Conservation (phyloP, 371 early-diverging fungal genomes). For the Mortierella polycephala region DNA sequence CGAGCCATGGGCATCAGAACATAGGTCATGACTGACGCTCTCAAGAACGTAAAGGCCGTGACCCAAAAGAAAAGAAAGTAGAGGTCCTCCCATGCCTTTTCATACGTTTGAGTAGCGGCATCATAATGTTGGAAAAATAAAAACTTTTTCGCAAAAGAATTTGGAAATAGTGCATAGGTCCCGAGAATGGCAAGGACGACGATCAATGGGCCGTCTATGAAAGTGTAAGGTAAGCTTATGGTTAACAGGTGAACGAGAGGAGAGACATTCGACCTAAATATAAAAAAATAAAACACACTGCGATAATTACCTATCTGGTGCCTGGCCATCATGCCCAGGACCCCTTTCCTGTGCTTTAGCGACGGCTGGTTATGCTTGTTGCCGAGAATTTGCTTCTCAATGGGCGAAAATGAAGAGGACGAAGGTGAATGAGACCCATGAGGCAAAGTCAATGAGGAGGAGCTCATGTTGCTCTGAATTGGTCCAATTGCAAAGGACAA, state of each 20-base stretch:
- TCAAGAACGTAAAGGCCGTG: conserved; percentile 68
- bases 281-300: not conserved
- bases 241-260: not conserved
- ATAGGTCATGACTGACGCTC: conserved; percentile 65
- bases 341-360: conserved; percentile 31
- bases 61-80: conserved; percentile 73
- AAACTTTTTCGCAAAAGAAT: conserved; percentile 40
- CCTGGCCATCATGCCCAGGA: conserved; percentile 34
- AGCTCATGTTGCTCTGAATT: too few species aligned
- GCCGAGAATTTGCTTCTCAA: conserved; percentile 13
- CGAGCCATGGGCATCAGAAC: conserved; percentile 65
- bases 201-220: conserved; percentile 37
- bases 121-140: conserved; percentile 42
- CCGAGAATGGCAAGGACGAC: conserved; percentile 33
- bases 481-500: too few species aligned
- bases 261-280: not conserved
- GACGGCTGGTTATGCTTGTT: conserved; percentile 11
- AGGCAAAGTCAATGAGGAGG: not conserved
- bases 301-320: conserved; percentile 42
- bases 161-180: conserved; percentile 27
- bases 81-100: conserved; percentile 59
- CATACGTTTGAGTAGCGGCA: conserved; percentile 20
- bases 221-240: not conserved
- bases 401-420: not conserved
- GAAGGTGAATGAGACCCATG: not conserved